Percentiles rank a stretch among this genome's conserved stretches.
Evolutionary conservation across 2,329 filamentous ascomycete genomes (phyloP).

Genomic region (Claviceps sp.): DNA sequence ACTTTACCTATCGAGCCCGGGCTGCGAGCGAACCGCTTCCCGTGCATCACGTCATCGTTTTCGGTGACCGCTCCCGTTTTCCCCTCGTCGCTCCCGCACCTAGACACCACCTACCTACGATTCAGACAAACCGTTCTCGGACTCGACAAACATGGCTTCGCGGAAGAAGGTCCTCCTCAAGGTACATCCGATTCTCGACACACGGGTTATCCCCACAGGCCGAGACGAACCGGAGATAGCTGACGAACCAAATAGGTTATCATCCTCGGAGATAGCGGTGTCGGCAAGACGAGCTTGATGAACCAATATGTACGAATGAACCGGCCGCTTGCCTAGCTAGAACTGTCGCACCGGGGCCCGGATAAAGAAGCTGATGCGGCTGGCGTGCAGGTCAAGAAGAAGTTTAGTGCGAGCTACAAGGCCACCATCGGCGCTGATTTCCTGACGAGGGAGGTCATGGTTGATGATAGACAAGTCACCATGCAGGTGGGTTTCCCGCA

Average conservation of each 20-base stretch:
- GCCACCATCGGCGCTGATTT: conserved; percentile 98
- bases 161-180: conserved; percentile 86
- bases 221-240: background rate
- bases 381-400: conserved; percentile 81
- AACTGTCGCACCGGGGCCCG: background rate
- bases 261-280: conserved; percentile 95
- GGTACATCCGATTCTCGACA: conserved; percentile 34
- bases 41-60: conserved; percentile 5
- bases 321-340: conserved; percentile 5
- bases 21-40: background rate
- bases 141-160: conserved; percentile 54
- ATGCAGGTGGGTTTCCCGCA: conserved; percentile 63
- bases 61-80: background rate
- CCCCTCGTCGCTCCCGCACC: conserved; percentile 4
- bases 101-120: conserved; percentile 6
- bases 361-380: conserved; percentile 6
- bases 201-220: conserved; percentile 1
- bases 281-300: conserved; percentile 99
- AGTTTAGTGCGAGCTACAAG: conserved; percentile 99
- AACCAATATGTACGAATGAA: conserved; percentile 89
- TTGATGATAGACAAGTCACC: conserved; percentile 92
- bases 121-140: conserved; percentile 1
- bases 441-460: conserved; percentile 91
- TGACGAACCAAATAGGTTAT: conserved; percentile 57
- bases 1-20: background rate